Conservation (phyloP, 192 early-diverging fungal genomes). For the Entomortierella lignicola region DNA sequence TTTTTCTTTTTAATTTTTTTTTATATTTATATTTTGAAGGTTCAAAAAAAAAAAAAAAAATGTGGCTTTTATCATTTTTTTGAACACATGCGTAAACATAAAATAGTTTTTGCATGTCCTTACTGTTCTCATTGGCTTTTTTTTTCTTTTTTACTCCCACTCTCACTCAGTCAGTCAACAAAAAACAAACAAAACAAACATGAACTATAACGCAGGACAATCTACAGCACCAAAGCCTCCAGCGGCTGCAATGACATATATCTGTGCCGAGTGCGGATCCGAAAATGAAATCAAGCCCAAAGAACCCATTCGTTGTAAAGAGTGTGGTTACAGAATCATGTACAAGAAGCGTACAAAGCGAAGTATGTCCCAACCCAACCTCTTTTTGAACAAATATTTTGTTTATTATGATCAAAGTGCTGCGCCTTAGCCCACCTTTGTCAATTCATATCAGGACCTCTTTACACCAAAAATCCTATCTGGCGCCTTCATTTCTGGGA, state of each 20-base stretch:
- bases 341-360: conserved; percentile 97
- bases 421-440: too few relatives aligned
- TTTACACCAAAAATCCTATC: too few relatives aligned
- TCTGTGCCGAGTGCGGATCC: conserved; percentile 78
- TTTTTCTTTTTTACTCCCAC: not conserved
- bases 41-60: conserved; percentile 3
- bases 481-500: too few relatives aligned
- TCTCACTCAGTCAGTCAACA: too few relatives aligned
- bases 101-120: too few relatives aligned
- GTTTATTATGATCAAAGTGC: too few relatives aligned
- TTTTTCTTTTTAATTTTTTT: not conserved
- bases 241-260: conserved; percentile 39
- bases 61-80: conserved; percentile 11
- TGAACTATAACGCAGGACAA: conserved; percentile 49
- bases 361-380: conserved; percentile 65
- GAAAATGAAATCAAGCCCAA: conserved; percentile 93
- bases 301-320: conserved; percentile 96
- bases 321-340: conserved; percentile 96
- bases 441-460: not conserved
- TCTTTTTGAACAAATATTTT: too few relatives aligned
- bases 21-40: not conserved
- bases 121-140: not conserved
- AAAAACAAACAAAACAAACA: conserved; percentile 1
- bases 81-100: too few relatives aligned
- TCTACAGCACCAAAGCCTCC: conserved; percentile 36